Conservation (phyloP, 129 eudicot genomes). For the Ambrosia trifida region DNA sequence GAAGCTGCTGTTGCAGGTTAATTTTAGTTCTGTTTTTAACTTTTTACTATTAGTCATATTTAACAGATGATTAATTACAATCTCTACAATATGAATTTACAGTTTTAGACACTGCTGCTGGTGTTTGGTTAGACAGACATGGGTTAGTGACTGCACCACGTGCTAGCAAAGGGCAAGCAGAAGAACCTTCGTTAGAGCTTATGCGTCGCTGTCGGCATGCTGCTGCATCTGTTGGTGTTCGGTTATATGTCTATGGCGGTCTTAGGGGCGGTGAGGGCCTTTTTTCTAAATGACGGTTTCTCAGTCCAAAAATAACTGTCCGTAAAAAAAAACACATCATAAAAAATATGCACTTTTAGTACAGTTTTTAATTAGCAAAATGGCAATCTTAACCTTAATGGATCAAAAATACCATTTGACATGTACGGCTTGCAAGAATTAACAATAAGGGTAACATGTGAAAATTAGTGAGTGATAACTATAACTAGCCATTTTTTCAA, state of each 20-base stretch:
- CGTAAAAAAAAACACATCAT: not conserved
- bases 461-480: no score
- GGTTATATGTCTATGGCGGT: constrained; percentile 84
- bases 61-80: constrained; percentile 3
- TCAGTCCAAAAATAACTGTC: not conserved
- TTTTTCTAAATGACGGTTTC: not conserved
- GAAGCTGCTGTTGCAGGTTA: constrained; percentile 90
- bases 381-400: not conserved
- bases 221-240: constrained; percentile 88
- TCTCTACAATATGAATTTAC: constrained; percentile 11
- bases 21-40: not conserved
- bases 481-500: not conserved
- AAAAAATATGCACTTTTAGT: not conserved
- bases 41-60: constrained; percentile 1
- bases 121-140: constrained; percentile 89
- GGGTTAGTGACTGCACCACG: constrained; percentile 83
- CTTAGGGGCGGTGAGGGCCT: constrained; percentile 72
- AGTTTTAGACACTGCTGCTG: constrained; percentile 99
- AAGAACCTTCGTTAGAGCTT: constrained; percentile 80
- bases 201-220: constrained; percentile 98
- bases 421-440: not conserved
- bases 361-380: not conserved
- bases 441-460: not conserved
- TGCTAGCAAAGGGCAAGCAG: constrained; percentile 51
- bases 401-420: not conserved